Evolutionary conservation across 352 stramenopile genomes (phyloP).

Genomic region (Albugo candida): DNA sequence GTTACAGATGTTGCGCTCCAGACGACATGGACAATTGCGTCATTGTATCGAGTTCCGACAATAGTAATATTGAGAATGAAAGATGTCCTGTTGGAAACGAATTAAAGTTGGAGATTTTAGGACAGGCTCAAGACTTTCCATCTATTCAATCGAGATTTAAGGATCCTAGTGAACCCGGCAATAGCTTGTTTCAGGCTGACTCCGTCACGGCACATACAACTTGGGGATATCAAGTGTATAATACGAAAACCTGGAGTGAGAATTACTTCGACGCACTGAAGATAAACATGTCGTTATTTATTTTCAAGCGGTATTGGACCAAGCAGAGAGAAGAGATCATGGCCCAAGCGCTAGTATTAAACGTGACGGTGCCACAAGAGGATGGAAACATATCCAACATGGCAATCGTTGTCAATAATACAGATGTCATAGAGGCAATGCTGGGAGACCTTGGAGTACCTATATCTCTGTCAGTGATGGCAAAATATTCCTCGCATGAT

Average conservation of each 20-base stretch:
- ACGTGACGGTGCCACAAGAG: conserved; percentile 22
- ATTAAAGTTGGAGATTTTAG: conserved; percentile 34
- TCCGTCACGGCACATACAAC: conserved; percentile 67
- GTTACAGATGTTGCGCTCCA: conserved; percentile 73
- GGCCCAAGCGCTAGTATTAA: conserved; percentile 3
- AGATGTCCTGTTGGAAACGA: conserved; percentile 31
- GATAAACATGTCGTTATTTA: conserved; percentile 82
- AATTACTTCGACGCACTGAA: conserved; percentile 88
- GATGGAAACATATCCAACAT: conserved; percentile 15
- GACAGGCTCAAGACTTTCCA: conserved; percentile 31
- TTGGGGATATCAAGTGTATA: conserved; percentile 67
- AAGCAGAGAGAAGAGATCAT: conserved; percentile 28
- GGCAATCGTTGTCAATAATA: conserved; percentile 31
- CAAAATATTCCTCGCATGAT: conserved; percentile 54
- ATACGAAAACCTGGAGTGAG: conserved; percentile 84
- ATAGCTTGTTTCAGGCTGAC: conserved; percentile 75
- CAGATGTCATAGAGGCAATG: conserved; percentile 32
- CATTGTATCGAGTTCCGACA: conserved; percentile 19
- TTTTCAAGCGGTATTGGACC: conserved; percentile 52
- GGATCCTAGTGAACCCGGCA: conserved; percentile 76
- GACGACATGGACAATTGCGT: conserved; percentile 36
- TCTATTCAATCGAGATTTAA: conserved; percentile 81
- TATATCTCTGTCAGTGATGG: conserved; percentile 24
- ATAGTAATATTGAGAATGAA: conserved; percentile 2
- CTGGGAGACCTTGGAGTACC: conserved; percentile 46